Conservation (phyloP, 2,329 filamentous ascomycete species). For the Lanzia echinophila region DNA sequence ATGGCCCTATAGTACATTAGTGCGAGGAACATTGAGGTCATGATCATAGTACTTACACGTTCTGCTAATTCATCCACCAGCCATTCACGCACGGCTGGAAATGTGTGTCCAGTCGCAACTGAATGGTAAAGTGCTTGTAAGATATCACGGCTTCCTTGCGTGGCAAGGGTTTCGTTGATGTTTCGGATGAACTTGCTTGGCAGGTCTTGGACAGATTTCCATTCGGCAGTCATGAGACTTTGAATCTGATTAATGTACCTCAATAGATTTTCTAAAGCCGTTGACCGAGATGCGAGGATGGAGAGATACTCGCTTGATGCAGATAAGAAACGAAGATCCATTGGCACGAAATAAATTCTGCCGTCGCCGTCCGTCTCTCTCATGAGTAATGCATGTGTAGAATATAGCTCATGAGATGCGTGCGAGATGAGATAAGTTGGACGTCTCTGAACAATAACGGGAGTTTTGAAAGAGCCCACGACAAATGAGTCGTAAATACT, state of each 20-base stretch:
- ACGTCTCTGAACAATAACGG: conserved; percentile 28
- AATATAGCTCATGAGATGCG: conserved; percentile 63
- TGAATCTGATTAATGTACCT: conserved; percentile 79
- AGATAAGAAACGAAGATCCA: conserved; percentile 78
- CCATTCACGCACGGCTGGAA: conserved; percentile 74
- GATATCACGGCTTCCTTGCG: conserved; percentile 58
- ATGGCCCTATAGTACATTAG: conserved; percentile 58
- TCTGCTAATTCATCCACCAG: conserved; percentile 77
- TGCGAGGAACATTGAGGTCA: neutral
- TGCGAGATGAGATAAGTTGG: conserved; percentile 44
- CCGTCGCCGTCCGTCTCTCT: conserved; percentile 36
- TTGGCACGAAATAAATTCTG: conserved; percentile 57
- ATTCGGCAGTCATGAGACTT: conserved; percentile 72
- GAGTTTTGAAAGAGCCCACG: conserved; percentile 57
- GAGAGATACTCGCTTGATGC: conserved; percentile 75
- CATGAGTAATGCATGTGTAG: conserved; percentile 70
- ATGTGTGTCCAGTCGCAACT: conserved; percentile 75
- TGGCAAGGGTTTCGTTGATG: conserved; percentile 67
- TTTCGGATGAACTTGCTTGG: conserved; percentile 71
- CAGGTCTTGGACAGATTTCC: conserved; percentile 74
- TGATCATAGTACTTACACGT: conserved; percentile 48
- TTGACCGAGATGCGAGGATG: conserved; percentile 78
- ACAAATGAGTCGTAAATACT: conserved; percentile 82
- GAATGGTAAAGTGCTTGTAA: conserved; percentile 76
- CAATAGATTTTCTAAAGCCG: conserved; percentile 77